Conservation (phyloP, 179 eudicot species). For the Dionaea muscipula region DNA sequence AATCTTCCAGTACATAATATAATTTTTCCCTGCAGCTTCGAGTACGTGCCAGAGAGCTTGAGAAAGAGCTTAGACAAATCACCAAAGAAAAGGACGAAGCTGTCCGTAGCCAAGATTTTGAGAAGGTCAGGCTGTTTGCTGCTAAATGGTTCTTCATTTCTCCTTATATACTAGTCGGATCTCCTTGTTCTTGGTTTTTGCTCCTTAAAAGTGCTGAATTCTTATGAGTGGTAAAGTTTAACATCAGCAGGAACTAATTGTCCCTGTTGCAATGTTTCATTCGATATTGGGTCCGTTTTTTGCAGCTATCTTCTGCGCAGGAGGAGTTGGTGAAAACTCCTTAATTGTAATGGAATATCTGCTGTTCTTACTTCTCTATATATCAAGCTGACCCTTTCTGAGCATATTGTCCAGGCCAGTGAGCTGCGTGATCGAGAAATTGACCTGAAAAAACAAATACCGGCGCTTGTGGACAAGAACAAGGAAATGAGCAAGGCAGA, state of each 20-base stretch:
- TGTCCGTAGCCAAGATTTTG: slow-evolving; percentile 14
- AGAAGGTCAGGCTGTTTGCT: too few relatives aligned
- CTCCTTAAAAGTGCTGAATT: not conserved
- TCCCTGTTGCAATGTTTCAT: too few relatives aligned
- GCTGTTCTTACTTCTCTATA: not conserved
- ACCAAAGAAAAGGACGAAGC: slow-evolving; percentile 44
- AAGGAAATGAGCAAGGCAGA: slow-evolving; percentile 65
- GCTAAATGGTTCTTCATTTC: too few relatives aligned
- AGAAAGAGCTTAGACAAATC: slow-evolving; percentile 67
- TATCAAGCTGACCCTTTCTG: not conserved
- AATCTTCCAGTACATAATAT: not conserved
- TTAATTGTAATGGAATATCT: not conserved
- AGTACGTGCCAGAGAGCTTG: slow-evolving; percentile 78
- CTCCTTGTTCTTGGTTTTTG: not conserved
- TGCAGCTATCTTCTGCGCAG: not conserved
- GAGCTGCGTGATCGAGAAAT: slow-evolving; percentile 49
- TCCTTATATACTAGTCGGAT: too few relatives aligned
- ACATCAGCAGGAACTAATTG: too few relatives aligned
- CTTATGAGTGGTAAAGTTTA: too few relatives aligned
- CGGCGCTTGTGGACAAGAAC: slow-evolving; percentile 32
- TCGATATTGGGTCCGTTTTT: too few relatives aligned
- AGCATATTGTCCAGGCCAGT: slow-evolving; percentile 32
- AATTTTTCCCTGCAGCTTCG: slow-evolving; percentile 38
- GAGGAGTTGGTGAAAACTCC: not conserved
- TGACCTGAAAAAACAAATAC: slow-evolving; percentile 46